These are phyloP conservation scores for Peronosclerospora sorghi DNA, from an alignment of 352 stramenopile species.

Conservation along the genomic window DNA sequence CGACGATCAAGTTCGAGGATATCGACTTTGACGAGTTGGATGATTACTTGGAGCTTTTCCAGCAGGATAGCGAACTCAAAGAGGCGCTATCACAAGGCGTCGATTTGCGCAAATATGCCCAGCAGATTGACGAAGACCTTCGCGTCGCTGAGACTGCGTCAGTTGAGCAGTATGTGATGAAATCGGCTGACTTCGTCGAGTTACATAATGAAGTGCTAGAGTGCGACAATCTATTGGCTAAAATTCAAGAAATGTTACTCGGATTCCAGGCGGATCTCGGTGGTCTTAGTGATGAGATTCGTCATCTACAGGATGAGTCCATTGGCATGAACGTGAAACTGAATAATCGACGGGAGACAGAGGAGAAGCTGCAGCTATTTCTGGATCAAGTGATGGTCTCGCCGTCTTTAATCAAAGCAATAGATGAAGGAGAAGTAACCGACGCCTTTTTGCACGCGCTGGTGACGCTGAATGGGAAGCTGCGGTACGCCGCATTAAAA, in stretches of 20 bases:
- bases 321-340: slow-evolving; percentile 90
- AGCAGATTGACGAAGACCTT: slow-evolving; percentile 86
- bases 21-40: slow-evolving; percentile 91
- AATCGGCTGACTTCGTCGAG: slow-evolving; percentile 83
- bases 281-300: slow-evolving; percentile 96
- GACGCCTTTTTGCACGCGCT: slow-evolving; percentile 90
- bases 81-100: slow-evolving; percentile 86
- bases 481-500: slow-evolving; percentile 79
- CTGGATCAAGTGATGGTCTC: slow-evolving; percentile 93
- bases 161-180: slow-evolving; percentile 81
- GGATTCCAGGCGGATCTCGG: slow-evolving; percentile 97
- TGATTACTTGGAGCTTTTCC: slow-evolving; percentile 91
- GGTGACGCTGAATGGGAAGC: slow-evolving; percentile 88
- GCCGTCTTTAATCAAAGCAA: slow-evolving; percentile 86
- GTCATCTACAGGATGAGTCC: slow-evolving; percentile 92
- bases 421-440: slow-evolving; percentile 92
- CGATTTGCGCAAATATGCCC: slow-evolving; percentile 84
- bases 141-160: slow-evolving; percentile 74
- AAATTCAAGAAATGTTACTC: slow-evolving; percentile 96
- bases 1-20: slow-evolving; percentile 60
- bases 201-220: slow-evolving; percentile 91
- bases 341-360: slow-evolving; percentile 91
- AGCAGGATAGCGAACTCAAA: slow-evolving; percentile 89
- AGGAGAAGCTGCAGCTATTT: slow-evolving; percentile 89
- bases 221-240: slow-evolving; percentile 93